Percentiles rank a stretch among this genome's conserved stretches.
These are phyloP conservation scores for Fusarium sp. DNA, from an alignment of 2,329 filamentous ascomycete genomes.

Conservation along the genomic window DNA sequence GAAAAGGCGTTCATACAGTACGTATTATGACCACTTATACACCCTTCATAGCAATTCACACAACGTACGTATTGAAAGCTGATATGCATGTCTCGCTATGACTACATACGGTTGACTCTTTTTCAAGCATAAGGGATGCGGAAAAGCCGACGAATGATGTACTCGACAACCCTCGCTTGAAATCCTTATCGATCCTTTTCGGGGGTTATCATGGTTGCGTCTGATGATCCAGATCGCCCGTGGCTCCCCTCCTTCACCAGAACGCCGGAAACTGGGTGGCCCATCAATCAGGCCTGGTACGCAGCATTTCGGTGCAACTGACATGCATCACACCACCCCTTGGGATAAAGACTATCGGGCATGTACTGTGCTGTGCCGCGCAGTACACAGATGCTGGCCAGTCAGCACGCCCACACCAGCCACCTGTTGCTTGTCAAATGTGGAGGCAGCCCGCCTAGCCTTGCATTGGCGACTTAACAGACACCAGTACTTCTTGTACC, in stretches of 20 bases:
- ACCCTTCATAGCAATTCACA: not conserved
- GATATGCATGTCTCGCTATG: not conserved
- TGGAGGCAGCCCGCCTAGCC: slow-evolving; percentile 38
- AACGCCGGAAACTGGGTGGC: slow-evolving; percentile 35
- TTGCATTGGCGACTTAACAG: slow-evolving; percentile 21
- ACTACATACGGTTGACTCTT: not conserved
- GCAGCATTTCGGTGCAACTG: slow-evolving; percentile 20
- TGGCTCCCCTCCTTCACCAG: slow-evolving; percentile 37
- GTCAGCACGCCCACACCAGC: slow-evolving; percentile 15
- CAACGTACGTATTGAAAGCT: not conserved
- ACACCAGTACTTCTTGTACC: slow-evolving; percentile 10
- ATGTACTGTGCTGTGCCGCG: not conserved
- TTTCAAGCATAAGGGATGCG: not conserved
- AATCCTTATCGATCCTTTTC: not conserved
- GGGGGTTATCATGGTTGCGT: slow-evolving; percentile 8
- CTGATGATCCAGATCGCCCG: slow-evolving; percentile 29
- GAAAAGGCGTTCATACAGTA: not conserved
- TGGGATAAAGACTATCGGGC: slow-evolving; percentile 8
- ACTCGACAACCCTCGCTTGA: not conserved
- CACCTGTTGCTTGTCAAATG: slow-evolving; percentile 13
- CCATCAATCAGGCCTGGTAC: slow-evolving; percentile 26
- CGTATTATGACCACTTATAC: not conserved
- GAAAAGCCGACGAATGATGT: not conserved
- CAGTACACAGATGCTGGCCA: slow-evolving; percentile 1
- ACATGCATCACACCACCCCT: slow-evolving; percentile 27